Conservation (phyloP, 2,329 filamentous ascomycete genomes). For the Boeremia lycopersici region DNA sequence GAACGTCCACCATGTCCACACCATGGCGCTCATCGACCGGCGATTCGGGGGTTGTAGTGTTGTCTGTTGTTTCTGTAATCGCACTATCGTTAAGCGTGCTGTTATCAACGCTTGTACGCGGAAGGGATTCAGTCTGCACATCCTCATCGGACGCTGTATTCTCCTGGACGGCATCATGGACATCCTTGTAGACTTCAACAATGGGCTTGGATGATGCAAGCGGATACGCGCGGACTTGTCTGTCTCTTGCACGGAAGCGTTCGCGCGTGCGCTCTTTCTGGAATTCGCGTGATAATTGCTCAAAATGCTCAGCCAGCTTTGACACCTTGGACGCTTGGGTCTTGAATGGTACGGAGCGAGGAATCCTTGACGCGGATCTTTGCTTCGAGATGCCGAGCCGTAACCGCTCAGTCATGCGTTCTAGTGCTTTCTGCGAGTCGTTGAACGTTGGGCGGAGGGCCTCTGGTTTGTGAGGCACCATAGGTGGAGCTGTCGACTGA, state of each 20-base stretch:
- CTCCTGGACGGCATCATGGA: conserved; percentile 90
- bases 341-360: conserved; percentile 75
- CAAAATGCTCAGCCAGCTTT: conserved; percentile 92
- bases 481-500: conserved; percentile 16
- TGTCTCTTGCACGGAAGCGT: conserved; percentile 77
- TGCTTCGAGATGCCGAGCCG: conserved; percentile 69
- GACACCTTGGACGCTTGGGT: conserved; percentile 80
- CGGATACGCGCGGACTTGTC: conserved; percentile 80
- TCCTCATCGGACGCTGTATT: conserved; percentile 71
- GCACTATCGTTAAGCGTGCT: conserved; percentile 46
- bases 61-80: conserved; percentile 41
- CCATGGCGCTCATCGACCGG: conserved; percentile 40
- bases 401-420: conserved; percentile 77
- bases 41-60: conserved; percentile 42
- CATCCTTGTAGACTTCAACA: conserved; percentile 93
- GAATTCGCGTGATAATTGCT: conserved; percentile 94
- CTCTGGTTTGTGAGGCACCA: conserved; percentile 23
- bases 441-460: conserved; percentile 35
- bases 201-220: conserved; percentile 93
- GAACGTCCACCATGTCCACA: conserved; percentile 19
- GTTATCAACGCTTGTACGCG: conserved; percentile 43
- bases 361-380: conserved; percentile 73
- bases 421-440: conserved; percentile 53
- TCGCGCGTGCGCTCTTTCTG: conserved; percentile 92
- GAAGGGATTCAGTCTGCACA: conserved; percentile 43